Percentiles rank a stretch among this genome's conserved stretches.
Evolutionary conservation across 164 flowering plant species (phyloP).

Genomic region (Nymphaea thermarum): DNA sequence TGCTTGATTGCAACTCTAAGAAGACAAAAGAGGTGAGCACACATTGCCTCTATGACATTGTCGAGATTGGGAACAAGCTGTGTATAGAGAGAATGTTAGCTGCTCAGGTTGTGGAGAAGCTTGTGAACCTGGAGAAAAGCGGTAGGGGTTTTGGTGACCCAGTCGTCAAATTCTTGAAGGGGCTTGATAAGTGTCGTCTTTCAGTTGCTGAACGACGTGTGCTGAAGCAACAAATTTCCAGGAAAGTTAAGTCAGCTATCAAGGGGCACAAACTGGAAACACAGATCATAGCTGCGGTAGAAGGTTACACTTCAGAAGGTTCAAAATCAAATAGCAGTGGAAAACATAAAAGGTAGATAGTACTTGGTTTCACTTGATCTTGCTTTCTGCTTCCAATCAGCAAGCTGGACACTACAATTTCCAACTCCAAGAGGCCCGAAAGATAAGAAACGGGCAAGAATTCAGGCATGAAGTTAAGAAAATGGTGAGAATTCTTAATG

Average conservation of each 20-base stretch:
- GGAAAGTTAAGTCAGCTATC: slow-evolving; percentile 22
- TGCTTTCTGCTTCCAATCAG: no score
- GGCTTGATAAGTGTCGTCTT: slow-evolving; percentile 34
- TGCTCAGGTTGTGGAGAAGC: slow-evolving; percentile 30
- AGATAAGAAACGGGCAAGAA: no score
- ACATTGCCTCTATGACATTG: slow-evolving; percentile 25
- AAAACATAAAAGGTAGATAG: slow-evolving; percentile 8
- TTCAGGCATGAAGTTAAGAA: no score
- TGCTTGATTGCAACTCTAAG: slow-evolving; percentile 22
- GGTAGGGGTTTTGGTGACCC: slow-evolving; percentile 21
- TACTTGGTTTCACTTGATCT: no score
- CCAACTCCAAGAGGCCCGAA: no score
- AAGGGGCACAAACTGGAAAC: slow-evolving; percentile 30
- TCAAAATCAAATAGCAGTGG: slow-evolving; percentile 24
- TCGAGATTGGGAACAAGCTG: slow-evolving; percentile 32
- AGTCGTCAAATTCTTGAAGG: slow-evolving; percentile 22
- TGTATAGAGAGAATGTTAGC: slow-evolving; percentile 27
- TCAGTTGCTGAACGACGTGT: slow-evolving; percentile 27
- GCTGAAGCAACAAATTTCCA: slow-evolving; percentile 33
- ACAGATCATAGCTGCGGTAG: slow-evolving; percentile 23
- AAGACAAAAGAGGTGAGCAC: slow-evolving; percentile 28
- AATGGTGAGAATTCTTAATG: no score
- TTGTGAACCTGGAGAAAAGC: slow-evolving; percentile 20
- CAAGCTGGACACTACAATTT: no score
- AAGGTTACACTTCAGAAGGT: slow-evolving; percentile 24